Percentiles rank a stretch among this genome's conserved stretches.
phyloP scores from a whole-genome alignment of 345 rosid species.

The Eucalyptus microcorys region DNA sequence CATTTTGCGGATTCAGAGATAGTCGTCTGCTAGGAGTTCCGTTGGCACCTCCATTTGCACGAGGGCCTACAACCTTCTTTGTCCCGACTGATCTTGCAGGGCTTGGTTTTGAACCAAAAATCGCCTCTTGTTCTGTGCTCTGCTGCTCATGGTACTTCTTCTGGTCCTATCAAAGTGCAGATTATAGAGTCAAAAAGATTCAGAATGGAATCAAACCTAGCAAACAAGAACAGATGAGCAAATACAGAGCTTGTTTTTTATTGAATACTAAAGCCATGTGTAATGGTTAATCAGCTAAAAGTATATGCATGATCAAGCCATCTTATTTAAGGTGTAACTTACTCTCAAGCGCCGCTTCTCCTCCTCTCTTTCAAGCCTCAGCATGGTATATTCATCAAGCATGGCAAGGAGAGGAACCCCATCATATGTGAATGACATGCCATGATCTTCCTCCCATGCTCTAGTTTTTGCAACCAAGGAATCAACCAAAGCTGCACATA shows the following conservation, averaged over 20 bases:
- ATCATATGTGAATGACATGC: slow-evolving; percentile 58
- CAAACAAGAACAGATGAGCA: not conserved
- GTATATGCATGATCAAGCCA: not conserved
- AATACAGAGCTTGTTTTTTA: not conserved
- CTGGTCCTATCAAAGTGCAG: slow-evolving; percentile 32
- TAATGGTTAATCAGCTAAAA: not conserved
- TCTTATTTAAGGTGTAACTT: slow-evolving; percentile 1
- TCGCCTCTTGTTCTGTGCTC: slow-evolving; percentile 62
- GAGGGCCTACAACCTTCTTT: slow-evolving; percentile 72
- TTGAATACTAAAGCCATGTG: not conserved
- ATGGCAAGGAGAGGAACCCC: slow-evolving; percentile 92
- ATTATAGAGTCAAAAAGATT: not conserved
- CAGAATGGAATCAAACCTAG: not conserved
- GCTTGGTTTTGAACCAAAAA: slow-evolving; percentile 62
- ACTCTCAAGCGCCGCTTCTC: slow-evolving; percentile 82
- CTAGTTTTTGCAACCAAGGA: slow-evolving; percentile 75
- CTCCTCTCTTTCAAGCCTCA: slow-evolving; percentile 91
- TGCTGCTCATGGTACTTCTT: slow-evolving; percentile 84
- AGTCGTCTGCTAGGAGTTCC: slow-evolving; percentile 76
- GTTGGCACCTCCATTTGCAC: slow-evolving; percentile 57
- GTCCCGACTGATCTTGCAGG: slow-evolving; percentile 62
- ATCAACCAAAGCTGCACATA: slow-evolving; percentile 63
- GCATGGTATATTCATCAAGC: slow-evolving; percentile 92
- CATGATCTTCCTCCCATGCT: slow-evolving; percentile 80
- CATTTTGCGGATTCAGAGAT: slow-evolving; percentile 76